Evolutionary conservation across 805 yeast genomes (phyloP), one percentile per base, ranked within the genome.

Genomic region (Scheffersomyces stipitis): DNA sequence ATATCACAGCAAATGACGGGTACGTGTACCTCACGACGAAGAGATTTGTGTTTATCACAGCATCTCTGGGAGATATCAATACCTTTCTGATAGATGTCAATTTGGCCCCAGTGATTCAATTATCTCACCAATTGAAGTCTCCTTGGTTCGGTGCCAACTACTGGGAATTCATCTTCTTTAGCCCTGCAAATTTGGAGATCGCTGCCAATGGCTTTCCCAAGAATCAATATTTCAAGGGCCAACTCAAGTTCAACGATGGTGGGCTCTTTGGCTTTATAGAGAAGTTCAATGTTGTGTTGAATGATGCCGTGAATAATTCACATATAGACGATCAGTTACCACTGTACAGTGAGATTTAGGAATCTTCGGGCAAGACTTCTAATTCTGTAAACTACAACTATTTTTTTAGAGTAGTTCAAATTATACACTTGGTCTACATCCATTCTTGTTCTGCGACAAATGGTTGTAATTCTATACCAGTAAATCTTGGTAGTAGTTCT

Each of bases 111-210:
- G 42, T 37, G 3, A 40, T 66, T 15, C 67, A 59, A 28, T 63
- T 70, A 30, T 51, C 68, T 0, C 70, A 69, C 45, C 58, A 62
- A 36, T 46, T 75, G 32, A 64, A 67, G 37, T 60, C 73, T 17
- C 78, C 80, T 1, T 75, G 78, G 79, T 69, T 76, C 46, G 81
- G 81, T 0, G 64, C 77, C 15, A 76, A 74, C 42, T 70, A 65
- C 47, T 73, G 75, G 70, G 62, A 62, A 42, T 62, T 72, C 26
- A 32, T 62, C 18, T 73, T 75, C 50, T 62, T 53, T 30, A 60
- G 65, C 30, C 50, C 60, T 3, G 37, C 54, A 12, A 46, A 51
- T 4, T 56, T 66, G 4, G 53, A 62, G 4, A 64, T 66, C 1
- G 54, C 68, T 4, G 62, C 64, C 39, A 71, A 68, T 40, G 72